A percentile compares a stretch with the other conserved stretches of the same genome.
These are phyloP conservation scores for Anisogramma anomala DNA, from an alignment of 2,329 filamentous ascomycete genomes.

Conservation along the genomic window DNA sequence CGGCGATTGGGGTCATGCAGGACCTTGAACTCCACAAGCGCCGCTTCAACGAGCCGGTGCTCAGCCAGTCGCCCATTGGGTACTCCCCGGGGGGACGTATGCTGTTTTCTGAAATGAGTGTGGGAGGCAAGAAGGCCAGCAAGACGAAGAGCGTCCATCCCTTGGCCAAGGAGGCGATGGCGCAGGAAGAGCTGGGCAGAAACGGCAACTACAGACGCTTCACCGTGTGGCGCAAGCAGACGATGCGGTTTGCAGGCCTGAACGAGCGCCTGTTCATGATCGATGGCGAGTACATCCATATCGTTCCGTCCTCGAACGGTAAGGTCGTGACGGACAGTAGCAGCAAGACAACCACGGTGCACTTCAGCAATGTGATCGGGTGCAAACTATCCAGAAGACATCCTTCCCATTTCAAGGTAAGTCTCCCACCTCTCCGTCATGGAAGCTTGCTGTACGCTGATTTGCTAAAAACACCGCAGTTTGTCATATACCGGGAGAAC, in stretches of 20 bases:
- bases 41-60: constrained; percentile 41
- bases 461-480: constrained; percentile 27
- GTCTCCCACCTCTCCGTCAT: constrained; percentile 2
- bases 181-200: constrained; percentile 45
- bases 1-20: constrained; percentile 62
- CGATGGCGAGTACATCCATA: constrained; percentile 78
- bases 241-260: constrained; percentile 66
- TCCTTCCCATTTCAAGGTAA: constrained; percentile 67
- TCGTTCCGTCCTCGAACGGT: constrained; percentile 59
- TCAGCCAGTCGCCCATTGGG: constrained; percentile 13
- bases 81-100: constrained; percentile 10
- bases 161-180: constrained; percentile 50
- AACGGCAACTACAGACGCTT: constrained; percentile 61
- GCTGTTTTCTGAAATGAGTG: constrained; percentile 12
- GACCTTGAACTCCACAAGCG: constrained; percentile 67
- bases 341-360: constrained; percentile 67
- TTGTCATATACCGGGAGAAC: constrained; percentile 61
- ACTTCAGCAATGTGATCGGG: constrained; percentile 71
- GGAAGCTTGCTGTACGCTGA: not conserved
- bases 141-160: constrained; percentile 50
- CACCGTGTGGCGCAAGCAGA: constrained; percentile 70
- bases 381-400: constrained; percentile 73
- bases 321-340: constrained; percentile 52
- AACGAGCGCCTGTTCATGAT: constrained; percentile 68
- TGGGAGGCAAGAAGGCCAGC: constrained; percentile 36